Conservation (phyloP, 2,329 filamentous ascomycete genomes). For the Bimuria novae-zelandiae region DNA sequence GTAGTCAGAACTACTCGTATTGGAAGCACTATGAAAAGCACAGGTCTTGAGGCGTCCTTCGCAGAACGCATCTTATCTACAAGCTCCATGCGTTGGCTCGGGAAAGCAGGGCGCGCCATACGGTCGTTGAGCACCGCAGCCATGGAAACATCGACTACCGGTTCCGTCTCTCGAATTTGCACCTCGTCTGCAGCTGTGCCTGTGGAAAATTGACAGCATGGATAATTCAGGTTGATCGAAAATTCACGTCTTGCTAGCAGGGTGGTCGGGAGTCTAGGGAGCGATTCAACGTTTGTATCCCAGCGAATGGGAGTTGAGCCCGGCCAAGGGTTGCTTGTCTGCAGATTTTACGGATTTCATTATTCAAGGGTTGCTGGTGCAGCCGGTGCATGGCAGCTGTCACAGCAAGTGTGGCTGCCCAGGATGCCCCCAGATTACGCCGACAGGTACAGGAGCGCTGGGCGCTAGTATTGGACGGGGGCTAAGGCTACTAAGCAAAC, state of each 20-base stretch:
- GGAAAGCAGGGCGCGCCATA: not conserved
- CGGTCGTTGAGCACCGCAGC: not conserved
- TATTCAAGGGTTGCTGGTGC: not conserved
- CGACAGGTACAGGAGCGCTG: not conserved
- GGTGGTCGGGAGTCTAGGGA: not conserved
- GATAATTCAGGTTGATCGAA: not conserved
- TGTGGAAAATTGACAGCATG: not conserved
- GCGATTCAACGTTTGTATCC: not conserved
- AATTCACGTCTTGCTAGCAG: not conserved
- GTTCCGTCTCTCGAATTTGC: too few species aligned
- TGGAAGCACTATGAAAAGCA: too few species aligned
- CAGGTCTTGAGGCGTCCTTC: not conserved
- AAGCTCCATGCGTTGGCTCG: not conserved
- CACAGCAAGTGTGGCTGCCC: not conserved
- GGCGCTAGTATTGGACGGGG: not conserved
- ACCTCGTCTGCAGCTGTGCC: not conserved
- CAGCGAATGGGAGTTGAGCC: not conserved
- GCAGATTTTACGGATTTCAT: not conserved
- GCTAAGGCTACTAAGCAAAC: constrained; percentile 6
- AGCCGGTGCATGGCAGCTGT: constrained; percentile 7
- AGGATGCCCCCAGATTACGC: not conserved
- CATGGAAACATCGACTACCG: too few species aligned
- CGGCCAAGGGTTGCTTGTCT: not conserved
- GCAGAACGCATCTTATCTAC: not conserved
- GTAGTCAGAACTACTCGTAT: too few species aligned